Evolutionary conservation across 352 stramenopile species (phyloP).

Genomic region (Globisporangium splendens): DNA sequence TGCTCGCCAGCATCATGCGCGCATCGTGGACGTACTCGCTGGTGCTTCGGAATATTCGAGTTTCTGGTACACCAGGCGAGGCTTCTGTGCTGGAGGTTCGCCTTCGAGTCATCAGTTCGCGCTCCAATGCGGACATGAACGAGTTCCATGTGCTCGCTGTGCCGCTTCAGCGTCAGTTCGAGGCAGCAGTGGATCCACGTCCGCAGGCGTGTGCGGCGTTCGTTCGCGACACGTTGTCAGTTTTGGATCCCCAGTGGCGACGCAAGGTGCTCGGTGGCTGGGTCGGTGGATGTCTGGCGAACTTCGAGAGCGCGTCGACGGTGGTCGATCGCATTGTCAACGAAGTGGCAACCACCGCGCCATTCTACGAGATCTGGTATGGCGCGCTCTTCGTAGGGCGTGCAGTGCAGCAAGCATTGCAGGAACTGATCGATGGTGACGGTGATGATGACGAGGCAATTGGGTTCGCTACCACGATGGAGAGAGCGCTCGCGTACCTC

Average conservation of each 20-base stretch:
- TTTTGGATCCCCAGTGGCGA: constrained; percentile 25
- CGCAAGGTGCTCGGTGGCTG: constrained; percentile 10
- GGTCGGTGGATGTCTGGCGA: too few relatives aligned
- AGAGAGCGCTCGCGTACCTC: too few relatives aligned
- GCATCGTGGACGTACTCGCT: constrained; percentile 20
- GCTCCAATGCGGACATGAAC: constrained; percentile 10
- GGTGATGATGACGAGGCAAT: too few relatives aligned
- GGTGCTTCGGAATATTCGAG: constrained; percentile 5
- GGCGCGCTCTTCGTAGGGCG: too few relatives aligned
- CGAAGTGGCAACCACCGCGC: constrained; percentile 7
- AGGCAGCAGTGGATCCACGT: constrained; percentile 3
- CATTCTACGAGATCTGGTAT: constrained; percentile 13
- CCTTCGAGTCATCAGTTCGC: constrained; percentile 16
- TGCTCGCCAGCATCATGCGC: constrained; percentile 18
- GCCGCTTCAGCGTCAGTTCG: constrained; percentile 14
- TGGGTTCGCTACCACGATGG: too few relatives aligned
- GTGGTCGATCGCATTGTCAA: not conserved
- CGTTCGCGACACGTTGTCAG: constrained; percentile 6
- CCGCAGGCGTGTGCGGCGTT: constrained; percentile 4
- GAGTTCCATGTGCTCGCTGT: constrained; percentile 28
- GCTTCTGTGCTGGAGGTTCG: constrained; percentile 20
- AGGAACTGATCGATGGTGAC: too few relatives aligned
- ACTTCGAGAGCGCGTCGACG: constrained; percentile 12
- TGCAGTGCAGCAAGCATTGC: too few relatives aligned
- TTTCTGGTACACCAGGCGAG: not conserved